These are phyloP conservation scores for Aegilops tauschii DNA, from an alignment of 176 grass and related monocot genomes.

Conservation along the genomic window DNA sequence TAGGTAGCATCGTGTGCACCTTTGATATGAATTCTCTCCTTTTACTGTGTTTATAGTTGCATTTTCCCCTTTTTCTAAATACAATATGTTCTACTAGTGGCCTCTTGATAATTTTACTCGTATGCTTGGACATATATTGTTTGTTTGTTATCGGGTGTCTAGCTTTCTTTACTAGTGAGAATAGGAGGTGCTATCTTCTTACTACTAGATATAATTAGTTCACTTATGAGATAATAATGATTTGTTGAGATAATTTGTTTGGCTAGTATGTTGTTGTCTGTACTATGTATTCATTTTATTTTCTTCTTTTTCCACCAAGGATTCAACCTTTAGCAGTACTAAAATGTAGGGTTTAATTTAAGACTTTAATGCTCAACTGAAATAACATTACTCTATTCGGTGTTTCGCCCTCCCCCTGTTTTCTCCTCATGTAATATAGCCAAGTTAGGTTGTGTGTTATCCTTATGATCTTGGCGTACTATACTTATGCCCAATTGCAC, in stretches of 20 bases:
- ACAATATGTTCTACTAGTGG: conserved; percentile 56
- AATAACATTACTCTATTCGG: background rate
- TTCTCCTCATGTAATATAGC: background rate
- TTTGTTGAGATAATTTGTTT: background rate
- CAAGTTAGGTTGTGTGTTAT: background rate
- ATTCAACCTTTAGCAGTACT: conserved; percentile 78
- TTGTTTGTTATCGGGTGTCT: conserved; percentile 85
- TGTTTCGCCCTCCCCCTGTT: background rate
- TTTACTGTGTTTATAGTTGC: background rate
- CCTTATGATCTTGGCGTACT: background rate
- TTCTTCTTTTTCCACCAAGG: conserved; percentile 54
- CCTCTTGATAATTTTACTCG: conserved; percentile 90
- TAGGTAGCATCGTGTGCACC: background rate
- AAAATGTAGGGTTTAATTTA: conserved; percentile 91
- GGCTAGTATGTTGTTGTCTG: background rate
- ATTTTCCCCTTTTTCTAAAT: background rate
- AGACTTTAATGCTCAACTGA: conserved; percentile 62
- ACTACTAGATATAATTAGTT: conserved; percentile 4
- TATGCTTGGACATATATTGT: conserved; percentile 90
- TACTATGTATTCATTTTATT: conserved; percentile 21
- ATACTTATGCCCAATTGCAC: background rate
- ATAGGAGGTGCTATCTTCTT: background rate
- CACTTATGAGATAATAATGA: background rate
- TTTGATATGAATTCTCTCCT: background rate
- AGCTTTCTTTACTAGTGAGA: background rate